Evolutionary conservation across 768 basidiomycete species (phyloP).

Genomic region (Daedaleopsis nitida): DNA sequence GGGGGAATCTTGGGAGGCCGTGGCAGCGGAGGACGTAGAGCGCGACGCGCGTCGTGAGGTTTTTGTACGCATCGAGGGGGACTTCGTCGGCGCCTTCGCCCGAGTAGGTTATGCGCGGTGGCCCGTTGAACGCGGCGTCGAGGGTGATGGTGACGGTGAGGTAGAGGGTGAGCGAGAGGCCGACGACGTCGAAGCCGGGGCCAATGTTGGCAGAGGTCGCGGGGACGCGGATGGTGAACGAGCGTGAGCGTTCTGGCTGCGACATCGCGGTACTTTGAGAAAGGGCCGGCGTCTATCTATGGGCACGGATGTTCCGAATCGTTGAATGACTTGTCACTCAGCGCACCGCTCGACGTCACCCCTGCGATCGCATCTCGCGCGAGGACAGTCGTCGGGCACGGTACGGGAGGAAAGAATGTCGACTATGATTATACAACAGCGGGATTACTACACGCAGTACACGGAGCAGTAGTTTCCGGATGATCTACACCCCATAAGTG

Average conservation of each 20-base stretch:
- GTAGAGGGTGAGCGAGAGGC: constrained; percentile 90
- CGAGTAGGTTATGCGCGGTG: constrained; percentile 69
- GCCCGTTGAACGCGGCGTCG: constrained; percentile 33
- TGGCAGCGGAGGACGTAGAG: constrained; percentile 97
- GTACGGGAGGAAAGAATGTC: constrained; percentile 1
- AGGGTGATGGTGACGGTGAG: constrained; percentile 72
- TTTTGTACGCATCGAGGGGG: constrained; percentile 93
- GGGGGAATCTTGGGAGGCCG: constrained; percentile 71
- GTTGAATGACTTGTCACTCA: too few relatives aligned
- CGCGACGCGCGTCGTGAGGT: constrained; percentile 94
- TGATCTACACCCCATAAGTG: constrained; percentile 16
- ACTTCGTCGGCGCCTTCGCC: constrained; percentile 92
- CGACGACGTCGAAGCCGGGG: constrained; percentile 98
- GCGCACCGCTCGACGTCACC: too few relatives aligned
- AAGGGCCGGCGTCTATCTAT: not conserved
- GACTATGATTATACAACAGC: not conserved
- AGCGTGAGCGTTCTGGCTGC: constrained; percentile 6
- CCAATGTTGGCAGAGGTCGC: constrained; percentile 99
- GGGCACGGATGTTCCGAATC: not conserved
- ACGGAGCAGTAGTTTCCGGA: not conserved
- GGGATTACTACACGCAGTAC: constrained; percentile 8
- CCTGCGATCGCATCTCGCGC: too few relatives aligned
- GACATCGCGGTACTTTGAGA: constrained; percentile 12
- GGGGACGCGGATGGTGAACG: constrained; percentile 80
- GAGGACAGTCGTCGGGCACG: too few relatives aligned